A percentile compares a stretch with the other conserved stretches of the same genome.
These are phyloP conservation scores for Inonotus obliquus DNA, from an alignment of 1,284 basidiomycete genomes.

Conservation along the genomic window DNA sequence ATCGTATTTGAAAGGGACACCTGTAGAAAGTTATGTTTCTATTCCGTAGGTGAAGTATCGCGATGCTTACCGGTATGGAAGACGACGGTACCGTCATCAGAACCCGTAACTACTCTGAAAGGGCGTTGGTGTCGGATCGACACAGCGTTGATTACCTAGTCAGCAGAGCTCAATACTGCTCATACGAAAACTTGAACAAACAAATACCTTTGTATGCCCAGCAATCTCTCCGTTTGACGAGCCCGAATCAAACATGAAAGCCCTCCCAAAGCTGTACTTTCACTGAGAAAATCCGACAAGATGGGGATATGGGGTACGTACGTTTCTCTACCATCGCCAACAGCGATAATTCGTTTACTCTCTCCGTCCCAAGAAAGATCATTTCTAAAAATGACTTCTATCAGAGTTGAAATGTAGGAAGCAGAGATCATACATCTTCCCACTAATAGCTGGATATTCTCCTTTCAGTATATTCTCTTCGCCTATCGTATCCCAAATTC, in stretches of 20 bases:
- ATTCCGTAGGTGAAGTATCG: conserved; percentile 4
- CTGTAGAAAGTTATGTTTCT: no score
- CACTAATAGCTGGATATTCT: conserved; percentile 80
- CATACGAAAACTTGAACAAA: neutral
- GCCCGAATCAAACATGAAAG: conserved; percentile 86
- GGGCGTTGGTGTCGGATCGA: conserved; percentile 89
- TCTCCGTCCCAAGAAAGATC: conserved; percentile 97
- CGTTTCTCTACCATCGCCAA: conserved; percentile 94
- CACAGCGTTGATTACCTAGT: conserved; percentile 81
- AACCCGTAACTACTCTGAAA: conserved; percentile 85
- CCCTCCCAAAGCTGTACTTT: conserved; percentile 68
- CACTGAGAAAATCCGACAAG: neutral
- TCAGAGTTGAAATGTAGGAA: neutral
- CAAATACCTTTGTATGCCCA: conserved; percentile 84
- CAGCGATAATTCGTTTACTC: conserved; percentile 92
- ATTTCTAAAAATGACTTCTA: conserved; percentile 46
- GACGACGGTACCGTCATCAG: conserved; percentile 80
- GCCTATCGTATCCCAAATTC: conserved; percentile 92
- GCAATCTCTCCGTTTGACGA: conserved; percentile 90
- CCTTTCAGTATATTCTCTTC: conserved; percentile 84
- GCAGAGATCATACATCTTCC: conserved; percentile 58
- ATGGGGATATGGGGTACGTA: conserved; percentile 32
- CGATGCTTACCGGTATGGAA: conserved; percentile 64
- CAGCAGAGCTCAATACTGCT: neutral
- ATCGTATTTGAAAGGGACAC: conserved; percentile 86